phyloP scores from a whole-genome alignment of 2,329 filamentous ascomycete species.

The Epichloe scottii region DNA sequence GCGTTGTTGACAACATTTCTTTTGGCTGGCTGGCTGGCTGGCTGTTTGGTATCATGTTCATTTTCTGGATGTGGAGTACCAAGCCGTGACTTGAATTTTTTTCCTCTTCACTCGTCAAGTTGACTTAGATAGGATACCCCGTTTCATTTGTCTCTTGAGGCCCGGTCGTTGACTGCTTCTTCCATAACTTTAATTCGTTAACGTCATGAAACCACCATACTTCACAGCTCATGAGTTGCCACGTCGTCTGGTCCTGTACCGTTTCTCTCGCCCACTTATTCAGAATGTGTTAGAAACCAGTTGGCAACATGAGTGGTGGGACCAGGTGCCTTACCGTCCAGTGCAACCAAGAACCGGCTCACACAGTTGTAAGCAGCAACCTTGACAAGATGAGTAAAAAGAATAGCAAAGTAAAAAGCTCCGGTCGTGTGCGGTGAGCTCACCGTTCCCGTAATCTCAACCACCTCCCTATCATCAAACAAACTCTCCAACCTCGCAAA shows the following conservation, averaged over 20 bases:
- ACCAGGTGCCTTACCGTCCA: constrained; percentile 50
- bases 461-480: constrained; percentile 60
- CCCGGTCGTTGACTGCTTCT: constrained; percentile 1
- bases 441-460: constrained; percentile 70
- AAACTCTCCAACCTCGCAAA: constrained; percentile 49
- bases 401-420: not conserved
- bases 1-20: constrained; percentile 1
- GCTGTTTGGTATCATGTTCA: not conserved
- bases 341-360: constrained; percentile 67
- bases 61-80: constrained; percentile 7
- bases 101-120: not conserved
- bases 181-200: constrained; percentile 3
- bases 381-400: constrained; percentile 15
- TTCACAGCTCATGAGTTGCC: constrained; percentile 18
- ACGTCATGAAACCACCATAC: not conserved
- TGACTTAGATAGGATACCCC: constrained; percentile 30
- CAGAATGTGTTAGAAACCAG: constrained; percentile 7
- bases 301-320: not conserved
- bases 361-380: constrained; percentile 74
- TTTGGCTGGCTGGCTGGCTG: not conserved
- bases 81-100: constrained; percentile 11
- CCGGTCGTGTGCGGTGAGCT: constrained; percentile 10
- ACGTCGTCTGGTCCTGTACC: constrained; percentile 34
- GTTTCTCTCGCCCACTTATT: constrained; percentile 47
- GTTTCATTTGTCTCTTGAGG: constrained; percentile 8